These are phyloP conservation scores for Plectosphaerella sp. DNA, from an alignment of 2,329 filamentous ascomycete species.

Conservation along the genomic window DNA sequence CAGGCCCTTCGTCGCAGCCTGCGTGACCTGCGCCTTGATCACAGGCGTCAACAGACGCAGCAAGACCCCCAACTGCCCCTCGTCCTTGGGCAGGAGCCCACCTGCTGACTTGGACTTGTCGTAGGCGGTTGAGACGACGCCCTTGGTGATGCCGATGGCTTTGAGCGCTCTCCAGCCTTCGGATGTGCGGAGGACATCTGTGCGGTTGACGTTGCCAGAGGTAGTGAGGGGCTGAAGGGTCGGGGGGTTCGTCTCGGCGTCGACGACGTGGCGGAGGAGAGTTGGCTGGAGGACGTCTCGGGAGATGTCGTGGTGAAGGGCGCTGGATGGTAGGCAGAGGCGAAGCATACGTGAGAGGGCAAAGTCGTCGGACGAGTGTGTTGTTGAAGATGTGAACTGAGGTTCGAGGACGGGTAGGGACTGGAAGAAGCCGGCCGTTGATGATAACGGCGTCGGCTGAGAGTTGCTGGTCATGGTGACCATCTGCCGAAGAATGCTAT, in stretches of 20 bases:
- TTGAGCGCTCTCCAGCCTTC: slow-evolving; percentile 13
- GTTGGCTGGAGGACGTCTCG: slow-evolving; percentile 6
- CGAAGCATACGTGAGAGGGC: not conserved
- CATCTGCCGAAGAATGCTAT: too few relatives aligned
- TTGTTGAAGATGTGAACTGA: slow-evolving; percentile 7
- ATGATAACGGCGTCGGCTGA: slow-evolving; percentile 4
- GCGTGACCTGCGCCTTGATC: slow-evolving; percentile 55
- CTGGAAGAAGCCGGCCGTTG: slow-evolving; percentile 15
- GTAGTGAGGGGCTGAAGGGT: too few relatives aligned
- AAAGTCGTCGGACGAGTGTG: slow-evolving; percentile 2
- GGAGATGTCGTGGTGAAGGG: slow-evolving; percentile 8
- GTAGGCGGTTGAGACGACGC: slow-evolving; percentile 9
- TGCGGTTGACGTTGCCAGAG: slow-evolving; percentile 1
- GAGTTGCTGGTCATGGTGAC: too few relatives aligned
- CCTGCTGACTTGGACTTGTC: too few relatives aligned
- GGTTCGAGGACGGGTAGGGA: slow-evolving; percentile 4
- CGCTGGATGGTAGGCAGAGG: too few relatives aligned
- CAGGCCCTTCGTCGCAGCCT: slow-evolving; percentile 42
- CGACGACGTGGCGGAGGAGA: slow-evolving; percentile 6
- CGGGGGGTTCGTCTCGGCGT: not conserved
- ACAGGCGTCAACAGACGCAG: slow-evolving; percentile 56
- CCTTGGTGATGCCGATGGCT: slow-evolving; percentile 11
- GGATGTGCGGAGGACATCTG: slow-evolving; percentile 9
- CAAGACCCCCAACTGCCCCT: slow-evolving; percentile 32
- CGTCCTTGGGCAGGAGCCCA: slow-evolving; percentile 24